A percentile compares a stretch with the other conserved stretches of the same genome.
These are phyloP conservation scores for Quercus dentata DNA, from an alignment of 306 rosid genomes.

Conservation along the genomic window DNA sequence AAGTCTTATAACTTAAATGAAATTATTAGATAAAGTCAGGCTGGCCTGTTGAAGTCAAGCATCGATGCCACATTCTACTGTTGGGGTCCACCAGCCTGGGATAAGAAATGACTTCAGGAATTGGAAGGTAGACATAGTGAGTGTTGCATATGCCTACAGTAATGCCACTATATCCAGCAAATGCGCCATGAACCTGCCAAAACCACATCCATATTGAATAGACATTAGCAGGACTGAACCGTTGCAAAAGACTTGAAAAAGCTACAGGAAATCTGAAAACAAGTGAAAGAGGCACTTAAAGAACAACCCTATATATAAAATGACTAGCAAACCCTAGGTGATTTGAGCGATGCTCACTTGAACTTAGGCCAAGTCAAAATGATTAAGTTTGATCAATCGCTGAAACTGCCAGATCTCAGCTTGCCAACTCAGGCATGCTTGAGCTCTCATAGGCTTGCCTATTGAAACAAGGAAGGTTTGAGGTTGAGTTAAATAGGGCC, in stretches of 20 bases:
- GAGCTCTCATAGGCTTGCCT: neutral
- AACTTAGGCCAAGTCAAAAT: neutral
- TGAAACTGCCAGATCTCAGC: neutral
- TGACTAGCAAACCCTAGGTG: neutral
- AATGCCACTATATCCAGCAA: conserved; percentile 96
- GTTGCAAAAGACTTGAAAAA: neutral
- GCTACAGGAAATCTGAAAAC: neutral
- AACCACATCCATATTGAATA: conserved; percentile 12
- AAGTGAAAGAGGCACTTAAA: neutral
- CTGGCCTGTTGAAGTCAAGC: conserved; percentile 97
- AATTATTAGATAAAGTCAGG: conserved; percentile 70
- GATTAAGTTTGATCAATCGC: neutral
- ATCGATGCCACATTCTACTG: conserved; percentile 99
- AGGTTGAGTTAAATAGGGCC: neutral
- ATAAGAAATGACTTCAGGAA: conserved; percentile 87
- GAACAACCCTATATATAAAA: neutral
- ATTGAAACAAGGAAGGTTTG: neutral
- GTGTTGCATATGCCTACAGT: conserved; percentile 95
- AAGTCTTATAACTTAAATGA: conserved; percentile 25
- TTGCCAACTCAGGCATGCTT: neutral
- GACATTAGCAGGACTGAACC: neutral
- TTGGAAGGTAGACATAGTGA: conserved; percentile 91
- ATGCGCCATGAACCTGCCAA: conserved; percentile 95
- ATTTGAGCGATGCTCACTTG: neutral
- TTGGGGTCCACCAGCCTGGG: conserved; percentile 83